Evolutionary conservation across 305 asterid genomes (phyloP).

Genomic region (Fraxinus sp.): DNA sequence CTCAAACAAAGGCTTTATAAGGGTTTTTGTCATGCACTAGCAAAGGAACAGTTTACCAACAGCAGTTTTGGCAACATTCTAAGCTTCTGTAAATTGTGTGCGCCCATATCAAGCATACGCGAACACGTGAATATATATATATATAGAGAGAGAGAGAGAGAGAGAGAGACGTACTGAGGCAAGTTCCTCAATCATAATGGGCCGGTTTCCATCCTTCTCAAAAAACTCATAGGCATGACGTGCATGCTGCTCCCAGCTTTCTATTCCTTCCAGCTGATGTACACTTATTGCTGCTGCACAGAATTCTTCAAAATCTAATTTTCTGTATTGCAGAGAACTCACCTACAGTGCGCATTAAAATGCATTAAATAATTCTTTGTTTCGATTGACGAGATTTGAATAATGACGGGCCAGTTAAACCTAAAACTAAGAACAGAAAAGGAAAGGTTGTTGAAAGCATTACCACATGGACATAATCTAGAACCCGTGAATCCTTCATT

Average conservation of each 20-base stretch:
- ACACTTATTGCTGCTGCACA: slow-evolving; percentile 86
- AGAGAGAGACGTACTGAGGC: slow-evolving; percentile 62
- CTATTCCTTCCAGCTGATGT: slow-evolving; percentile 88
- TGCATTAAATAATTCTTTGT: neutral
- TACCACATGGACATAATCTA: slow-evolving; percentile 78
- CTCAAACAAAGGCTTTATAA: no score
- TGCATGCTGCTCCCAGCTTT: slow-evolving; percentile 93
- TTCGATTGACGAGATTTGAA: neutral
- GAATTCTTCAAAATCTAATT: slow-evolving; percentile 86
- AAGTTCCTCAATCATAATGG: slow-evolving; percentile 96
- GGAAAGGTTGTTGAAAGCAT: slow-evolving; percentile 7
- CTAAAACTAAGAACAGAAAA: neutral
- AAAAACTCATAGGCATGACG: slow-evolving; percentile 85
- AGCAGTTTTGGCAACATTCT: neutral
- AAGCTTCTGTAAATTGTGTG: neutral
- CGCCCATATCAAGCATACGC: neutral
- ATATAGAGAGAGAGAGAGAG: slow-evolving; percentile 5
- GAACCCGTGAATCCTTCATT: slow-evolving; percentile 84
- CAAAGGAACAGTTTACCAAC: neutral
- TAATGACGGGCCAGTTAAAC: neutral
- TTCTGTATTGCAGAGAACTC: slow-evolving; percentile 75
- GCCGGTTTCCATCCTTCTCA: slow-evolving; percentile 89
- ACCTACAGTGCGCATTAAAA: slow-evolving; percentile 38
- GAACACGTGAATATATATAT: neutral
- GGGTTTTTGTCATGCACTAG: neutral